Evolutionary conservation across 2,329 filamentous ascomycete species (phyloP).

Genomic region (Trichoderma sp.): DNA sequence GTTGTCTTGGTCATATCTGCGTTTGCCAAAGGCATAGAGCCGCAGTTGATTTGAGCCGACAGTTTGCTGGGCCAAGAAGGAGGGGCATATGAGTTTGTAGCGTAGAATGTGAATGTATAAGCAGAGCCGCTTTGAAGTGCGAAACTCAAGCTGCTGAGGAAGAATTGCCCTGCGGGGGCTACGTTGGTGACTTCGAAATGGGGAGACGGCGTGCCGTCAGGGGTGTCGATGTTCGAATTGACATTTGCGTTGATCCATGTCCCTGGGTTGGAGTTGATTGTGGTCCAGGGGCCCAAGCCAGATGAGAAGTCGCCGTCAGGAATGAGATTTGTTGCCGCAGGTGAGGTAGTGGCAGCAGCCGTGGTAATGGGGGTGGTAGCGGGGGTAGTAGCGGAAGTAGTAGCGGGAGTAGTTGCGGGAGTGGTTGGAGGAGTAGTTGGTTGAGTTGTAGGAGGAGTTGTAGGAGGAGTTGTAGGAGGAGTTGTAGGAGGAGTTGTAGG

Average conservation of each 20-base stretch:
- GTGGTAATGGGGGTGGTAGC: conserved; percentile 7
- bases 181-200: conserved; percentile 6
- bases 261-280: background rate
- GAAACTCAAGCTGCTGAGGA: background rate
- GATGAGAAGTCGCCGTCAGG: conserved; percentile 21
- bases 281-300: background rate
- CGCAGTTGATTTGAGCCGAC: background rate
- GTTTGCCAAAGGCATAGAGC: background rate
- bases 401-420: background rate
- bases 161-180: background rate
- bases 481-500: background rate
- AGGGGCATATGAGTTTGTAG: background rate
- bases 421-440: background rate
- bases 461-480: background rate
- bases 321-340: background rate
- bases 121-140: background rate
- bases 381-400: background rate
- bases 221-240: background rate
- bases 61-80: background rate
- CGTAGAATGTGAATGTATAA: background rate
- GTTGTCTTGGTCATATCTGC: background rate
- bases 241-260: background rate
- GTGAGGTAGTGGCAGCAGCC: background rate
- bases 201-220: background rate
- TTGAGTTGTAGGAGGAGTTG: background rate